Conservation (phyloP, 2,329 filamentous ascomycete species). For the Colletotrichum echinochloae region DNA sequence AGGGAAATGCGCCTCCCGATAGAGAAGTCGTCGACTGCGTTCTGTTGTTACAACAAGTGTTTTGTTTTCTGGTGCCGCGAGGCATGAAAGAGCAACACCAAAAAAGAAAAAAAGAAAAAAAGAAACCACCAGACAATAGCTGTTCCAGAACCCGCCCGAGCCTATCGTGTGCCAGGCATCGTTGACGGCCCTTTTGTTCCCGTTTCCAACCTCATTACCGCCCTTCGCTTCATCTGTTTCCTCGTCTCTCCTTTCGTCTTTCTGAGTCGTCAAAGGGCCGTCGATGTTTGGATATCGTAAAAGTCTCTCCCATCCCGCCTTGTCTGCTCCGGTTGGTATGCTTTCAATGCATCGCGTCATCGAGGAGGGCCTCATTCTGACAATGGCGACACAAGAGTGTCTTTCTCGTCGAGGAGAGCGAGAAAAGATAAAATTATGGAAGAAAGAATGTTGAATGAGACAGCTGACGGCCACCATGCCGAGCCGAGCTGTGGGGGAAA, state of each 20-base stretch:
- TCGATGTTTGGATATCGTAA: conserved; percentile 37
- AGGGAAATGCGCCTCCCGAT: conserved; percentile 23
- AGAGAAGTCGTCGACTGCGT: conserved; percentile 36
- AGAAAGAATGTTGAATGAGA: conserved; percentile 27
- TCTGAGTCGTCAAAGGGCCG: conserved; percentile 34
- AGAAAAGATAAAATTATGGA: background rate
- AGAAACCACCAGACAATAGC: background rate
- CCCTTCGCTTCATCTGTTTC: conserved; percentile 7
- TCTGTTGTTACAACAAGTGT: conserved; percentile 32
- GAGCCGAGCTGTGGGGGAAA: conserved; percentile 4
- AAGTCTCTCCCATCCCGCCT: background rate
- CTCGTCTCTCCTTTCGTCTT: background rate
- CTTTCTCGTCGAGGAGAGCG: conserved; percentile 5
- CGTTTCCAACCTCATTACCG: conserved; percentile 25
- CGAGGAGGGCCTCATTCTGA: background rate
- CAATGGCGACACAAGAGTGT: conserved; percentile 1
- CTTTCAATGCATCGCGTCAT: conserved; percentile 39
- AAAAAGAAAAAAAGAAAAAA: background rate
- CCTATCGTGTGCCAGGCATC: conserved; percentile 26
- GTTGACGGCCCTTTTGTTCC: background rate
- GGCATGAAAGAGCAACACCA: background rate
- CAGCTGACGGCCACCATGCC: conserved; percentile 10
- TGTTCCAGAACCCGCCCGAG: background rate
- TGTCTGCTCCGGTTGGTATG: conserved; percentile 31
- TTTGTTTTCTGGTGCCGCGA: conserved; percentile 7